phyloP scores from a whole-genome alignment of 345 rosid species.

The Atalantia buxifolia region DNA sequence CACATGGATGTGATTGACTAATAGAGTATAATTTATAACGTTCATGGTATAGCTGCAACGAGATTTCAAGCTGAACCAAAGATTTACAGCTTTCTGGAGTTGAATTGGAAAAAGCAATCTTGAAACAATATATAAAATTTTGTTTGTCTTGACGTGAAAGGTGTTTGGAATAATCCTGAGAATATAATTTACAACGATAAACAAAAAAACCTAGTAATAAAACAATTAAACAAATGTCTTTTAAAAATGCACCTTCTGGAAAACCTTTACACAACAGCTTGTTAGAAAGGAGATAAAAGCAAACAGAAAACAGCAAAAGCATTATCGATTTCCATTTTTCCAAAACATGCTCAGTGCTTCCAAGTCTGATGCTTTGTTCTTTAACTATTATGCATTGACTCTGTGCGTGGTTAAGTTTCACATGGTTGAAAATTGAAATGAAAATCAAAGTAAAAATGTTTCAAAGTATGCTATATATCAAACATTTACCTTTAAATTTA shows the following conservation, averaged over 20 bases:
- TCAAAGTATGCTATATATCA: neutral
- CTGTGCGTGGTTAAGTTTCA: neutral
- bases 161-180: neutral
- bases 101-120: neutral
- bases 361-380: neutral
- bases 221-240: neutral
- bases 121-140: neutral
- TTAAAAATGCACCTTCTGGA: neutral
- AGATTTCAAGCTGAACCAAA: neutral
- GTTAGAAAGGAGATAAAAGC: neutral
- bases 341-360: neutral
- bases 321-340: neutral
- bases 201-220: neutral
- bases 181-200: neutral
- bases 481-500: slow-evolving; percentile 62
- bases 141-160: neutral
- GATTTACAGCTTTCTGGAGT: neutral
- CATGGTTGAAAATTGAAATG: neutral
- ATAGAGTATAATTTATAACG: neutral
- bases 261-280: neutral
- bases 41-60: neutral
- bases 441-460: neutral
- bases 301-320: neutral
- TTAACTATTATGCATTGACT: neutral
- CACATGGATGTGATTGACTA: neutral